Evolutionary conservation across 345 rosid genomes (phyloP), one percentile per base, ranked within the genome.

Genomic region (Cardiospermum halicacabum): DNA sequence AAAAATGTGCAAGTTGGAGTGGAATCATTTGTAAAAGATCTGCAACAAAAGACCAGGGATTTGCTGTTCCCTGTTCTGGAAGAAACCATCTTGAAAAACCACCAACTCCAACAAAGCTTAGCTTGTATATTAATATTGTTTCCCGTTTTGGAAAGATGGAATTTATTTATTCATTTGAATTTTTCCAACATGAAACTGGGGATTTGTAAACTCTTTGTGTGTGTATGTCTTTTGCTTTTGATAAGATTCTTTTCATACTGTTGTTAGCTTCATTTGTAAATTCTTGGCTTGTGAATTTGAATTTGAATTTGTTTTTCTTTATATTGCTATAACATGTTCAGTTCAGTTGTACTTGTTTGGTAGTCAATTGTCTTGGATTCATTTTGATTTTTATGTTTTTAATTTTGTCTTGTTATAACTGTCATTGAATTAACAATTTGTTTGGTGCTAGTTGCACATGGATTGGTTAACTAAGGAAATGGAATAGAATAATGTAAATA

Each of bases 41-140:
- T 54, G 30, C 58, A 70, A 57, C 64, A 30, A 18, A 31, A 50
- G 36, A 51, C 25, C 12, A 40, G 65, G 47, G 74, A 70, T 70
- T 48, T 61, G 47, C 21, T 30, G 11, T 58, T 31, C 24, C 45
- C 49, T 53, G 8, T 16, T 53, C 59, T 0, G 34, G 36, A 39
- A 63, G 59, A 70, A 56, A n/a, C n/a, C n/a, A n/a, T 63, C 58
- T 58, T 34, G 7, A 26, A 56, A 15, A 36, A 31, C 24, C 21
- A 7, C 7, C 6, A 11, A 3, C 22, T 32, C 59, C 59, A 56
- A 28, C 50, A 12, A 45, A 10, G n/a, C n/a, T n/a, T 45, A 7
- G n/a, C n/a, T 45, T 43, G n/a, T 5, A 45, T 45, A n/a, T 47
- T 39, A 13, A 10, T 24, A 32, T 7, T 39, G 24, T 43, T 45